Percentiles rank a stretch among this genome's conserved stretches.
Conservation (phyloP, 371 early-diverging fungal species). For the Polyrhizophydium stewartii region DNA sequence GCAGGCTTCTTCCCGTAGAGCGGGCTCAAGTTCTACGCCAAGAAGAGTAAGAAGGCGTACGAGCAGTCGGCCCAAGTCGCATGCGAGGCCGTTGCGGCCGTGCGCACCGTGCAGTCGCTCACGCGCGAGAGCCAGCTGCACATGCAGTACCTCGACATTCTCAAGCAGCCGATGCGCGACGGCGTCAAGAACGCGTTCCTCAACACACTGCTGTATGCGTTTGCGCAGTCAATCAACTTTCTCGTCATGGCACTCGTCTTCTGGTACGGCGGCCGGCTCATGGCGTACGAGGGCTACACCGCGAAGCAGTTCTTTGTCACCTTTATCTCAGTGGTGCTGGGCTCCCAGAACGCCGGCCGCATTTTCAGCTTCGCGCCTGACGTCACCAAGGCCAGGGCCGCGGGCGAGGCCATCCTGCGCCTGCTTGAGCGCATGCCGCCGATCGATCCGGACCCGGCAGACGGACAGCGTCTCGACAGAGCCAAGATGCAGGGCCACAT, state of each 20-base stretch:
- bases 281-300: slow-evolving; percentile 3
- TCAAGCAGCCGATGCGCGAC: slow-evolving; percentile 25
- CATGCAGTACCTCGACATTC: slow-evolving; percentile 14
- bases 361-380: slow-evolving; percentile 45
- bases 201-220: slow-evolving; percentile 26
- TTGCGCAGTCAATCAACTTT: slow-evolving; percentile 23
- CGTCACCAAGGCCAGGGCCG: slow-evolving; percentile 72
- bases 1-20: slow-evolving; percentile 11
- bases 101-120: slow-evolving; percentile 84
- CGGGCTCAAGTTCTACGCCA: slow-evolving; percentile 24
- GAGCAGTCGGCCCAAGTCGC: slow-evolving; percentile 65
- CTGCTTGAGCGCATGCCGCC: slow-evolving; percentile 48
- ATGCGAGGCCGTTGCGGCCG: slow-evolving; percentile 79
- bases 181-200: slow-evolving; percentile 29
- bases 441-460: background rate
- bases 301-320: slow-evolving; percentile 22
- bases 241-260: slow-evolving; percentile 34
- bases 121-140: slow-evolving; percentile 59
- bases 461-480: too few species aligned
- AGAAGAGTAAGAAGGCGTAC: slow-evolving; percentile 34
- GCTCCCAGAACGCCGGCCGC: slow-evolving; percentile 25
- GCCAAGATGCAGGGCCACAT: slow-evolving; percentile 6
- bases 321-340: slow-evolving; percentile 33
- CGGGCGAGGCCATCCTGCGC: slow-evolving; percentile 71
- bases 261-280: slow-evolving; percentile 30